These are phyloP conservation scores for Solanum hybrid DNA, from an alignment of 305 asterid species.

Conservation along the genomic window DNA sequence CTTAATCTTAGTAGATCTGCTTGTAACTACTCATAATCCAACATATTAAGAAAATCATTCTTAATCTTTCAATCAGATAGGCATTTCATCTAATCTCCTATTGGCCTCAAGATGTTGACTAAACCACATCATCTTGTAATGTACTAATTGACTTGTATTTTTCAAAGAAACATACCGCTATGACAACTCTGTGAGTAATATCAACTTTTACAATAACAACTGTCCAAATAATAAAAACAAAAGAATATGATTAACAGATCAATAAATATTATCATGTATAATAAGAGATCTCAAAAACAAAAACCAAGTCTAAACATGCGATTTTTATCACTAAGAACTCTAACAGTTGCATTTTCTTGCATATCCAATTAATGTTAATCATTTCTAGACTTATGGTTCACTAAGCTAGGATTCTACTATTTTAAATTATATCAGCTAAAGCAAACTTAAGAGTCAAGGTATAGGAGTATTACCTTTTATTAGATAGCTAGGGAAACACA, in stretches of 20 bases:
- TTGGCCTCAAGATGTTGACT: too few relatives aligned
- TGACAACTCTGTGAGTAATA: too few relatives aligned
- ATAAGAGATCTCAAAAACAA: background rate
- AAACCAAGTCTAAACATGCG: background rate
- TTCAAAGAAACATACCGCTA: too few relatives aligned
- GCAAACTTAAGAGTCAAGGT: background rate
- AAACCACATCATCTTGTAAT: too few relatives aligned
- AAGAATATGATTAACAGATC: background rate
- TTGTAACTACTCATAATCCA: too few relatives aligned
- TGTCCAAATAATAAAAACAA: too few relatives aligned
- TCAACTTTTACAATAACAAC: too few relatives aligned
- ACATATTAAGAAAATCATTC: too few relatives aligned
- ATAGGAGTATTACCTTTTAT: background rate
- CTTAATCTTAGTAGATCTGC: too few relatives aligned
- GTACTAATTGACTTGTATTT: too few relatives aligned
- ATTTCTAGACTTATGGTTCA: background rate
- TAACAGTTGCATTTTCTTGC: background rate
- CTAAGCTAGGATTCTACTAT: background rate
- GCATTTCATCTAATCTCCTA: too few relatives aligned
- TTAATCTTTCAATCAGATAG: too few relatives aligned
- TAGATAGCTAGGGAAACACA: background rate
- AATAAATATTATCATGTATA: background rate
- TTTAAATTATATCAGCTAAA: background rate
- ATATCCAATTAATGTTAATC: background rate
- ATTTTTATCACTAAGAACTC: background rate